Evolutionary conservation across 2,329 filamentous ascomycete species (phyloP).

Genomic region (Colletotrichum shisoi): DNA sequence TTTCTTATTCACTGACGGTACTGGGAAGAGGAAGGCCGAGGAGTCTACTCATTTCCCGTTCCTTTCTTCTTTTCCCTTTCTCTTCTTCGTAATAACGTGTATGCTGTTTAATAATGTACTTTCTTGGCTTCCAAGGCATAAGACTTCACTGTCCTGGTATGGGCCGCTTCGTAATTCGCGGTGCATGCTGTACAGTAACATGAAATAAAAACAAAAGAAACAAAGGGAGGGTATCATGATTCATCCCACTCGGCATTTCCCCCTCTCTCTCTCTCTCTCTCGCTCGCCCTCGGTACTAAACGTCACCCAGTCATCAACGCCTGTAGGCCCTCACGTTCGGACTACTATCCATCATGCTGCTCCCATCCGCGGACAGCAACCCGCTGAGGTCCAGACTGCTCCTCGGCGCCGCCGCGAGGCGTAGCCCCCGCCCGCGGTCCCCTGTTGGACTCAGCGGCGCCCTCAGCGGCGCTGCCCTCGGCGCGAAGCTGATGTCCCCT

Average conservation of each 20-base stretch:
- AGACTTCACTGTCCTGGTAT: not conserved
- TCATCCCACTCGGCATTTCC: not conserved
- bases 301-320: constrained; percentile 39
- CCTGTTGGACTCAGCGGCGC: constrained; percentile 52
- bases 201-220: no score
- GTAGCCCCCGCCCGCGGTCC: constrained; percentile 42
- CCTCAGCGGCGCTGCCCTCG: constrained; percentile 46
- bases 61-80: not conserved
- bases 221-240: constrained; percentile 30
- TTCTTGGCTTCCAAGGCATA: not conserved
- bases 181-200: not conserved
- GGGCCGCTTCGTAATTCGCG: not conserved
- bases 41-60: not conserved
- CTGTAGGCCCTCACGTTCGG: constrained; percentile 56
- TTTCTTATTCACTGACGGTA: not conserved
- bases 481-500: constrained; percentile 52
- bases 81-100: constrained; percentile 23
- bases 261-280: not conserved
- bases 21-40: not conserved
- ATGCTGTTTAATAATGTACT: constrained; percentile 21
- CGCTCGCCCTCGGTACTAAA: constrained; percentile 15
- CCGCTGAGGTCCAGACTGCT: constrained; percentile 66
- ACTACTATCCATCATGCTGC: constrained; percentile 64
- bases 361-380: constrained; percentile 64
- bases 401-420: constrained; percentile 42